Evolutionary conservation across 2,329 filamentous ascomycete species (phyloP).

Genomic region (Aspergillus texensis): DNA sequence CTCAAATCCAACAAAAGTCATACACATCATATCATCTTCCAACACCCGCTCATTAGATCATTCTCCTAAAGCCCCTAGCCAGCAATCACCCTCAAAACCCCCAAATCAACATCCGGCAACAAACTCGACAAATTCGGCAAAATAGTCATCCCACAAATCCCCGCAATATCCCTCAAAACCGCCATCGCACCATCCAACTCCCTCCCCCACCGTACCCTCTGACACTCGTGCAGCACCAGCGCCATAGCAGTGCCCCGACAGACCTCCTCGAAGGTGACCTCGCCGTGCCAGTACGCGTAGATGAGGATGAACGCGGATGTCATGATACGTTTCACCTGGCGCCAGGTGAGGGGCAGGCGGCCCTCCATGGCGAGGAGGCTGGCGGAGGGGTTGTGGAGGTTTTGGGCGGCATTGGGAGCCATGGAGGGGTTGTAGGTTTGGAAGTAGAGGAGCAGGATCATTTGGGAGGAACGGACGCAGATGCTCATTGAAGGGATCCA

Average conservation of each 20-base stretch:
- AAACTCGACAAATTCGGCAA: neutral
- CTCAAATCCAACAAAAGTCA: neutral
- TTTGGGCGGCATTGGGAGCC: neutral
- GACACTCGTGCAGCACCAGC: neutral
- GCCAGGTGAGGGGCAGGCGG: neutral
- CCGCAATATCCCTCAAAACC: neutral
- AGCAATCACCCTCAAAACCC: neutral
- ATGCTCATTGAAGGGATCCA: constrained; percentile 4
- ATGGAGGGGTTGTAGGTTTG: neutral
- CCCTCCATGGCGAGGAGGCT: constrained; percentile 1
- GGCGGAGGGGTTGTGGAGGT: neutral
- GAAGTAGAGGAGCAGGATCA: constrained; percentile 6
- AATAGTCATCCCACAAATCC: constrained; percentile 1
- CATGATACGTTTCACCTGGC: constrained; percentile 3
- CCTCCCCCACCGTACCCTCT: neutral
- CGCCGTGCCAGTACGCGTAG: constrained; percentile 3
- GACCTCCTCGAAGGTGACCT: constrained; percentile 1
- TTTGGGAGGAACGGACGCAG: constrained; percentile 4
- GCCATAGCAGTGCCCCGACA: neutral
- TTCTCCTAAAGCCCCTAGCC: neutral
- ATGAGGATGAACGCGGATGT: neutral
- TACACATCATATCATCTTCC: too few species aligned
- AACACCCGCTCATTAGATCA: too few species aligned
- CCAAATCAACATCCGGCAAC: neutral
- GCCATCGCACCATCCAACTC: neutral